Evolutionary conservation across 805 yeast species (phyloP).

Genomic region (Saccharomycopsis javanensis): DNA sequence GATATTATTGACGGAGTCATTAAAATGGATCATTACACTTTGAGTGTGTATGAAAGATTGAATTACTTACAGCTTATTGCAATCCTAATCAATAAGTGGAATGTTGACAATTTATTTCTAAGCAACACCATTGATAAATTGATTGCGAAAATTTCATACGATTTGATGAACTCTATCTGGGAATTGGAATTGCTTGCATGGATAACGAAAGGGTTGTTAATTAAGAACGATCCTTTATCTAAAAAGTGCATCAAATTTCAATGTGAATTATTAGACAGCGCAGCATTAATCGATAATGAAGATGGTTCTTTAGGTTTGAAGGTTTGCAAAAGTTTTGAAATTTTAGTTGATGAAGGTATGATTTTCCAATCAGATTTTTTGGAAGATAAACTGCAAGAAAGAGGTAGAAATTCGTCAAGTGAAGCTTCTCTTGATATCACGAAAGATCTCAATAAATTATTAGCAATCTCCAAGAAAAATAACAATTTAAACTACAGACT

Average conservation of each 20-base stretch:
- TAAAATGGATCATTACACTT: background rate
- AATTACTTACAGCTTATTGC: conserved; percentile 49
- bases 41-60: conserved; percentile 28
- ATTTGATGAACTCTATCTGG: background rate
- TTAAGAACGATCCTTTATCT: conserved; percentile 42
- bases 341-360: conserved; percentile 59
- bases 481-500: conserved; percentile 26
- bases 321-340: conserved; percentile 48
- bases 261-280: conserved; percentile 29
- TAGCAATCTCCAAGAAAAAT: background rate
- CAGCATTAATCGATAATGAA: conserved; percentile 12
- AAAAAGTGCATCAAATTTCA: conserved; percentile 28
- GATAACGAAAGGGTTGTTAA: conserved; percentile 60
- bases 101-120: conserved; percentile 12
- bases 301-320: conserved; percentile 26
- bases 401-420: background rate
- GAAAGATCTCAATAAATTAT: background rate
- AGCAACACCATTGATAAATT: background rate
- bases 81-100: conserved; percentile 50
- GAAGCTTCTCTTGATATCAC: background rate
- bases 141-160: background rate
- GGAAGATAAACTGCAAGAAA: conserved; percentile 13
- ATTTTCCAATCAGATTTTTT: conserved; percentile 38
- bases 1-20: background rate
- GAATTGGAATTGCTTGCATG: conserved; percentile 51